Base-by-base conservation (phyloP, 495 filamentous ascomycete genomes). In the Hamigera avellanea region DNA sequence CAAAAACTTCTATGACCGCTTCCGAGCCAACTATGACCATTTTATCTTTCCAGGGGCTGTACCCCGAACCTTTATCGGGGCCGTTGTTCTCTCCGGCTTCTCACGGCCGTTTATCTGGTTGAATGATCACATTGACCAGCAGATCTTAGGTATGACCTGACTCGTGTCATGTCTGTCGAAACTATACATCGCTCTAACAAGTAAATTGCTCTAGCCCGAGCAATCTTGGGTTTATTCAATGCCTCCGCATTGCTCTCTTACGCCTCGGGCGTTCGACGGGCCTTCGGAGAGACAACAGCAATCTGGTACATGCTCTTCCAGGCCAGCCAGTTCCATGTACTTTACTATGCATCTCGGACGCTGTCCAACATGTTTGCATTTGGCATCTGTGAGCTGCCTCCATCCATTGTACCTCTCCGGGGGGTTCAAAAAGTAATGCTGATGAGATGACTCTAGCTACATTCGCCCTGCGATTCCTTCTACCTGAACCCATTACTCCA, bases 311-410 rank as follows among this genome's bases (percentile, higher is more conserved):
- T 81, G 6, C 40, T 91, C 34, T 69, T 96, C 23, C 87, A 91
- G 43, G 72, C 75, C 0, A 81, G 78, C 56, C 88, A 95, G 52
- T 96, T 99, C 53, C 91, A 96, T 62, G 59, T 94, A 35, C 72
- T 91, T 34, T 96, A 85, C 66, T 99, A 96, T 57, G 85, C 93
- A 12, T 93, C 85, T 6, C 70, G 93, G 36, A 86, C 86, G 1
- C 64, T 99, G 19, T 93, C 91, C 3, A 99, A 99, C 53, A 95
- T 91, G 76, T 95, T 95, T 54, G 91, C 91, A 32, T 88, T 99
- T 61, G 74, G 78, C 10, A 58, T 95, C 12, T 81, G 76, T 80
- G 68, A 46, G 68, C 59, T 17, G n/a, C 21, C 30, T 8, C 25
- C 9, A n/a, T 25, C 5, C n/a, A 2, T 35, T 26, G 14, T 28